Evolutionary conservation across 805 yeast genomes (phyloP).

Genomic region (Saccharomycopsis amapae): DNA sequence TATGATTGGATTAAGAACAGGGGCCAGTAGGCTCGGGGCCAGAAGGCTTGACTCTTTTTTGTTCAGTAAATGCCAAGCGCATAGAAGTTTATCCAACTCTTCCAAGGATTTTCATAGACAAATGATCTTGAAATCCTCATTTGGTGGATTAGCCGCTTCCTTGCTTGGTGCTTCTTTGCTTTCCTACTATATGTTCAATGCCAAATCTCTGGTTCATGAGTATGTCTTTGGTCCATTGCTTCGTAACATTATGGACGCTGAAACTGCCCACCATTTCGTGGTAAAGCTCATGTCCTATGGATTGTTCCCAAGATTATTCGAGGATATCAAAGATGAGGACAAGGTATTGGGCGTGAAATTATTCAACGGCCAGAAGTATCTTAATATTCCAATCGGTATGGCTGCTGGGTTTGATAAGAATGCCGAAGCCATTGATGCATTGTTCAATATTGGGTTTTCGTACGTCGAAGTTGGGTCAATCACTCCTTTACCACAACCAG

Average conservation of each 20-base stretch:
- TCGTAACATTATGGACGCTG: conserved; percentile 70
- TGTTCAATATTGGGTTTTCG: conserved; percentile 73
- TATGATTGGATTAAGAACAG: too few relatives aligned
- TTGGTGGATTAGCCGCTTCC: conserved; percentile 9
- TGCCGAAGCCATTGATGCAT: conserved; percentile 81
- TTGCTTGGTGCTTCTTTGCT: conserved; percentile 34
- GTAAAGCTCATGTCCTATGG: conserved; percentile 64
- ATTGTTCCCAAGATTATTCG: conserved; percentile 51
- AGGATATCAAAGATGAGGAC: conserved; percentile 44
- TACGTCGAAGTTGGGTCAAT: conserved; percentile 91
- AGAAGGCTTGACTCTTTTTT: too few relatives aligned
- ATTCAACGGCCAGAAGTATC: conserved; percentile 43
- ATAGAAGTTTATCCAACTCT: too few relatives aligned
- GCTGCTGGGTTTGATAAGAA: conserved; percentile 97
- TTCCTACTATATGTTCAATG: conserved; percentile 54
- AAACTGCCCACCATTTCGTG: conserved; percentile 75
- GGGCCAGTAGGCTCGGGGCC: too few relatives aligned
- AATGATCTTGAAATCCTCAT: conserved; percentile 12
- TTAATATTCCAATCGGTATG: conserved; percentile 78
- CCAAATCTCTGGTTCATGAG: conserved; percentile 79
- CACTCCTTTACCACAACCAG: conserved; percentile 90
- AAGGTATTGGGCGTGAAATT: conserved; percentile 45
- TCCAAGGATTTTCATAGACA: too few relatives aligned
- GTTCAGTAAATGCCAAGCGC: too few relatives aligned
- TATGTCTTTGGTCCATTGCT: conserved; percentile 72